Conservation (phyloP, 176 grass and related monocot species). For the Paspalum vaginatum region DNA sequence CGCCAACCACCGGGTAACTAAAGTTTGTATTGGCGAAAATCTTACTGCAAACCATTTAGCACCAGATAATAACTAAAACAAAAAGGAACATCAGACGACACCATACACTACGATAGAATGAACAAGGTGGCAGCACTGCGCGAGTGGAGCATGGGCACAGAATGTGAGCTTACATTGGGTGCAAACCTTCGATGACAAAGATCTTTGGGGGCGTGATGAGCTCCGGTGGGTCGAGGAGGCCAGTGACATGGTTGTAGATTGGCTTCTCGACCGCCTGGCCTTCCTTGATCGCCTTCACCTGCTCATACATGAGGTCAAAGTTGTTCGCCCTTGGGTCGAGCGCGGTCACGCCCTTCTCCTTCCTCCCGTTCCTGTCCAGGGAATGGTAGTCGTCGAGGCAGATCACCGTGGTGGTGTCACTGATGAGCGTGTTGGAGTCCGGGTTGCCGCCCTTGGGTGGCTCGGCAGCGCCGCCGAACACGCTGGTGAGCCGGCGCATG, state of each 20-base stretch:
- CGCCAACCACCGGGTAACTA: background rate
- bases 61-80: conserved; percentile 21
- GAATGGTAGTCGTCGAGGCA: conserved; percentile 95
- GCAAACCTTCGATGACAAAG: conserved; percentile 88
- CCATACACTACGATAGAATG: conserved; percentile 18
- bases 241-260: conserved; percentile 89
- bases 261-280: conserved; percentile 76
- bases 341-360: conserved; percentile 81
- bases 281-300: conserved; percentile 90
- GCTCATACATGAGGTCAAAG: conserved; percentile 95
- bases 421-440: conserved; percentile 89
- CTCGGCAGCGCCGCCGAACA: conserved; percentile 81
- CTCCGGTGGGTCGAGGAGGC: conserved; percentile 77
- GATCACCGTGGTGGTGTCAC: conserved; percentile 86
- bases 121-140: background rate
- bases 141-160: conserved; percentile 11
- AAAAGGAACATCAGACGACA: background rate
- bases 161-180: conserved; percentile 79
- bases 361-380: conserved; percentile 84
- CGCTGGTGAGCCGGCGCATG: conserved; percentile 93
- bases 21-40: background rate
- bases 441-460: conserved; percentile 88
- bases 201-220: conserved; percentile 84
- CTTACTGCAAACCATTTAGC: conserved; percentile 3
- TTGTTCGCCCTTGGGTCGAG: conserved; percentile 86